phyloP scores from a whole-genome alignment of 495 filamentous ascomycete species.

The Hypoxylon subgilvum region DNA sequence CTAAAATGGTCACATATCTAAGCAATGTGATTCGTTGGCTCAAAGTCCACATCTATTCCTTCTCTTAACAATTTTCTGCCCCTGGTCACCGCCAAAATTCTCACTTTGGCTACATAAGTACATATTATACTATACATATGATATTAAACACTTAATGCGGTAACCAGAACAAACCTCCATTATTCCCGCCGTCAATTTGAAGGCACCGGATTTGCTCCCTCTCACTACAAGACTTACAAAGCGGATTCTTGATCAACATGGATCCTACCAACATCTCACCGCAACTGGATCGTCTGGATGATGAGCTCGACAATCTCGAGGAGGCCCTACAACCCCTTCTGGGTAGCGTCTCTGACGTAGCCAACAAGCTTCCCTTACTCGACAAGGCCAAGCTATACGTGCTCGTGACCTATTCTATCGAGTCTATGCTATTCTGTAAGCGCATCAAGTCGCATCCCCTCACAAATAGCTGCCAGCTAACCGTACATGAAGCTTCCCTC shows the following conservation, averaged over 20 bases:
- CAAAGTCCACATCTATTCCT: background rate
- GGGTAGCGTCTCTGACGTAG: slow-evolving; percentile 65
- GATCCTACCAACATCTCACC: slow-evolving; percentile 53
- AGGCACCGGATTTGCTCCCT: too few relatives aligned
- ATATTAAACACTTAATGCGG: too few relatives aligned
- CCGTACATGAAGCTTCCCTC: slow-evolving; percentile 66
- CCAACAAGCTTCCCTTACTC: slow-evolving; percentile 81
- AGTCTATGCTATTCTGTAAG: slow-evolving; percentile 90
- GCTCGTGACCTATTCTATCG: slow-evolving; percentile 80
- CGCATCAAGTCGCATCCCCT: background rate
- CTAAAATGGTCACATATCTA: background rate
- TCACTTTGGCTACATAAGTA: too few relatives aligned
- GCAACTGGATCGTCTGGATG: slow-evolving; percentile 73
- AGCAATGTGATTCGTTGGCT: slow-evolving; percentile 6
- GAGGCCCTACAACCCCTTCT: slow-evolving; percentile 72
- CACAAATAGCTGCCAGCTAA: slow-evolving; percentile 33
- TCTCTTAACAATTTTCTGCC: slow-evolving; percentile 23
- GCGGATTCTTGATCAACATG: slow-evolving; percentile 34
- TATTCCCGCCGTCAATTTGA: too few relatives aligned
- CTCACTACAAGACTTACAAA: background rate
- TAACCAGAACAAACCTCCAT: too few relatives aligned
- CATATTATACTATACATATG: too few relatives aligned
- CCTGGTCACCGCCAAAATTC: slow-evolving; percentile 32
- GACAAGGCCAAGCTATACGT: slow-evolving; percentile 95
- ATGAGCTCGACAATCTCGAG: slow-evolving; percentile 77